phyloP scores from a whole-genome alignment of 2,329 filamentous ascomycete species.

The Microsporum ferrugineum region DNA sequence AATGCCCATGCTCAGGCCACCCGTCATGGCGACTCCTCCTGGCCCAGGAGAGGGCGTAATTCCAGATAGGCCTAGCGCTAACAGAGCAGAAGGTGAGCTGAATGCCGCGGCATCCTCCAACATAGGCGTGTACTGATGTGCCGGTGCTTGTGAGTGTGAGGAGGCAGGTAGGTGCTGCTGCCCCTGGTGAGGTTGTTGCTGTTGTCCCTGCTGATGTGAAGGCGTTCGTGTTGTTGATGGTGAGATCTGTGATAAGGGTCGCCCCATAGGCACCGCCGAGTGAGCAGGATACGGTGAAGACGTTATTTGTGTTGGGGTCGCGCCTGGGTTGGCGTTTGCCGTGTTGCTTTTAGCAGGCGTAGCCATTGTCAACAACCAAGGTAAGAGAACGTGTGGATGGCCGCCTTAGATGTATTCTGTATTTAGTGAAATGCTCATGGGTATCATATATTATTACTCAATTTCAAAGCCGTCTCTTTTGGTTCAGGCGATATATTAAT shows the following conservation, averaged over 20 bases:
- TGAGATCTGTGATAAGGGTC: conserved; percentile 35
- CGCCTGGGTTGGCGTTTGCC: conserved; percentile 31
- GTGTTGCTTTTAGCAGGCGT: conserved; percentile 26
- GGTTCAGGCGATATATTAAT: neutral
- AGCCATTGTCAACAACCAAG: conserved; percentile 25
- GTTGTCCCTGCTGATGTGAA: conserved; percentile 24
- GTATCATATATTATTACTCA: neutral
- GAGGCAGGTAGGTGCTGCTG: conserved; percentile 33
- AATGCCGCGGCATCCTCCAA: conserved; percentile 34
- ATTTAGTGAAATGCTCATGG: neutral
- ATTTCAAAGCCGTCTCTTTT: neutral
- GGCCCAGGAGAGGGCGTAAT: conserved; percentile 32
- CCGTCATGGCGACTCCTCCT: conserved; percentile 25
- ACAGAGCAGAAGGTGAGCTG: conserved; percentile 35
- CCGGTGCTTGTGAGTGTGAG: conserved; percentile 32
- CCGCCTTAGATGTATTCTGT: neutral
- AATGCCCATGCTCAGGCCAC: conserved; percentile 28
- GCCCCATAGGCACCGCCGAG: conserved; percentile 29
- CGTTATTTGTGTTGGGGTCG: conserved; percentile 35
- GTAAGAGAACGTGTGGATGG: neutral
- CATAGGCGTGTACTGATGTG: conserved; percentile 11
- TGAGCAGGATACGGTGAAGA: conserved; percentile 32
- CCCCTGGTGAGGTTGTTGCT: conserved; percentile 25
- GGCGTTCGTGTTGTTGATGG: conserved; percentile 36
- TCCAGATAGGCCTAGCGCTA: conserved; percentile 34